Percentiles rank a stretch among this genome's conserved stretches.
Evolutionary conservation across 1,284 basidiomycete genomes (phyloP).

Genomic region (Microbotryomycetes sp.): DNA sequence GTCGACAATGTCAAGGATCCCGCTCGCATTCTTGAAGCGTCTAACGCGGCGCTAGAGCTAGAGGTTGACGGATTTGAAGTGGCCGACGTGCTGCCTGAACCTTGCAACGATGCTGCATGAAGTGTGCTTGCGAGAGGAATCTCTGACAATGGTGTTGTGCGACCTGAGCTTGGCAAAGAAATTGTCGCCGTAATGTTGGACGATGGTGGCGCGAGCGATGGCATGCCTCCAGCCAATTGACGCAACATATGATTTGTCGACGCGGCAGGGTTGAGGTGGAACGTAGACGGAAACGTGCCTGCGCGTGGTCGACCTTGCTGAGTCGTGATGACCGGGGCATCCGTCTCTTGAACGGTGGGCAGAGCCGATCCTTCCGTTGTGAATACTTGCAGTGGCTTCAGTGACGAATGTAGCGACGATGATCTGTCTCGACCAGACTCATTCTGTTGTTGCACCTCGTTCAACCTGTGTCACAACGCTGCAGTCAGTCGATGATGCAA

Average conservation of each 20-base stretch:
- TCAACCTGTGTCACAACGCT: neutral
- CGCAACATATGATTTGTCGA: neutral
- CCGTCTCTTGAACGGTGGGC: neutral
- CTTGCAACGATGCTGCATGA: neutral
- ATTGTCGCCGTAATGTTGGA: neutral
- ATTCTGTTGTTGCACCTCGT: neutral
- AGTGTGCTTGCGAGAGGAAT: neutral
- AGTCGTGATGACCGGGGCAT: neutral
- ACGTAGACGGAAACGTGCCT: conserved; percentile 20
- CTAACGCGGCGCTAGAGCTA: neutral
- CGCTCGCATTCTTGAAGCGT: conserved; percentile 58
- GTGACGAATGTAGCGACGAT: neutral
- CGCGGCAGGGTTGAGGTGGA: conserved; percentile 9
- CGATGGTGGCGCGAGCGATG: conserved; percentile 2
- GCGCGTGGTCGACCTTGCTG: conserved; percentile 17
- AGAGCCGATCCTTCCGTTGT: neutral
- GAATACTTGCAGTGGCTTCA: neutral
- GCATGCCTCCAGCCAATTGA: neutral
- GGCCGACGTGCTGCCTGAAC: neutral
- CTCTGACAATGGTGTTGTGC: conserved; percentile 8
- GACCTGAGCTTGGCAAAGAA: conserved; percentile 20
- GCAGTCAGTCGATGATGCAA: neutral
- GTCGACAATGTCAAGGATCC: conserved; percentile 77
- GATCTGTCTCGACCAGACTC: too few species aligned
- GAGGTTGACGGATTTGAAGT: neutral